phyloP scores from a whole-genome alignment of 495 filamentous ascomycete genomes.

The Daldinia concentrica region DNA sequence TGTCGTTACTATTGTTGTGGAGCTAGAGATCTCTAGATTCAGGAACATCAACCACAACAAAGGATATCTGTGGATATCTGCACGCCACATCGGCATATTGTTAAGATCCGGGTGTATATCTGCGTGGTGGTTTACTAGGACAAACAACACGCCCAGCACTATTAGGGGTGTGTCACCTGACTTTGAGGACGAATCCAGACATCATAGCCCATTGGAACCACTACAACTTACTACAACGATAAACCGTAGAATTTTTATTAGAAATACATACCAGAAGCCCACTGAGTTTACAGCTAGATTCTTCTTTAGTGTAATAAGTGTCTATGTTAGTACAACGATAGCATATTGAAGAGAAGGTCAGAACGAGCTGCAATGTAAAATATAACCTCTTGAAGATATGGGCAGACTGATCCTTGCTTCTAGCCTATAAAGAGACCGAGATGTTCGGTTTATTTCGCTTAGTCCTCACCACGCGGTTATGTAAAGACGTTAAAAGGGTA shows the following conservation, averaged over 20 bases:
- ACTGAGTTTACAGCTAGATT: neutral
- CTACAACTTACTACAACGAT: constrained; percentile 35
- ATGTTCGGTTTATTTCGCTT: neutral
- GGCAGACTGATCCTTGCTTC: neutral
- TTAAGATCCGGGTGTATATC: constrained; percentile 38
- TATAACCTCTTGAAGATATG: neutral
- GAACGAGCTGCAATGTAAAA: neutral
- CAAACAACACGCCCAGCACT: constrained; percentile 33
- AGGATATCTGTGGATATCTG: constrained; percentile 34
- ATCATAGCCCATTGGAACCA: constrained; percentile 8
- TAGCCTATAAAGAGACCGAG: neutral
- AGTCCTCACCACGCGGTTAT: constrained; percentile 7
- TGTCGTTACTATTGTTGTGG: constrained; percentile 25
- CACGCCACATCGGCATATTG: constrained; percentile 40
- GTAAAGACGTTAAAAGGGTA: neutral
- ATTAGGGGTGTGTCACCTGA: constrained; percentile 25
- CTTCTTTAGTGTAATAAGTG: neutral
- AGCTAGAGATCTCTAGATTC: constrained; percentile 29
- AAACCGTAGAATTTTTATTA: neutral
- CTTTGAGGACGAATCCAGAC: constrained; percentile 5
- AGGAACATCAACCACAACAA: constrained; percentile 32
- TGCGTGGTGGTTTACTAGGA: constrained; percentile 43
- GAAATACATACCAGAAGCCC: neutral
- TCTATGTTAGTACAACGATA: neutral
- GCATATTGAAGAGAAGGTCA: neutral